A percentile compares a stretch with the other conserved stretches of the same genome.
Conservation (phyloP, 2,329 filamentous ascomycete genomes). For the Ilyonectria destructans region DNA sequence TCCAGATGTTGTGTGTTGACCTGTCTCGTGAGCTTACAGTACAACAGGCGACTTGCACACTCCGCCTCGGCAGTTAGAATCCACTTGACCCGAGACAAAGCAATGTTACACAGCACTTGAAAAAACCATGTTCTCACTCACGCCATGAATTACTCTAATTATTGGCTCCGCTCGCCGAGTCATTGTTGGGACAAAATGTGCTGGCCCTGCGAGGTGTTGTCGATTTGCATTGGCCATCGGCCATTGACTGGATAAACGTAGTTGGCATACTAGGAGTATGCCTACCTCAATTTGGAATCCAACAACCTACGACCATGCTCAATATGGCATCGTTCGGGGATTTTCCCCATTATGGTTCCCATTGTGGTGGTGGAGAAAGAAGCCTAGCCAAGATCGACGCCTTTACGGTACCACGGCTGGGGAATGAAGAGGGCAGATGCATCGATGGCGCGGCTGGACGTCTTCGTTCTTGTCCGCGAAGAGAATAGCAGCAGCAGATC, state of each 20-base stretch:
- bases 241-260: background rate
- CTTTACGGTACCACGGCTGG: background rate
- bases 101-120: background rate
- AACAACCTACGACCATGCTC: background rate
- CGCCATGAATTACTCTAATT: background rate
- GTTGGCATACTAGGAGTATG: background rate
- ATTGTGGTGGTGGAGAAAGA: constrained; percentile 8
- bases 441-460: no score
- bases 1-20: background rate
- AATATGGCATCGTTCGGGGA: constrained; percentile 15
- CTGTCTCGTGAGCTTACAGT: background rate
- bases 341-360: constrained; percentile 8
- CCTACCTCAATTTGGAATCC: background rate
- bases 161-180: background rate
- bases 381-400: constrained; percentile 1
- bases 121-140: background rate
- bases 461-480: background rate
- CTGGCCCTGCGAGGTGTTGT: background rate
- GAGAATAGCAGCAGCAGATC: background rate
- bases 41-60: background rate
- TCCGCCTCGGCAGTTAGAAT: background rate
- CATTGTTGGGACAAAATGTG: background rate
- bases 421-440: background rate
- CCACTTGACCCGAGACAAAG: background rate
- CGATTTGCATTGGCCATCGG: background rate